Evolutionary conservation across 345 rosid species (phyloP), one percentile per base, ranked within the genome.

Genomic region (Citrus sinensis): DNA sequence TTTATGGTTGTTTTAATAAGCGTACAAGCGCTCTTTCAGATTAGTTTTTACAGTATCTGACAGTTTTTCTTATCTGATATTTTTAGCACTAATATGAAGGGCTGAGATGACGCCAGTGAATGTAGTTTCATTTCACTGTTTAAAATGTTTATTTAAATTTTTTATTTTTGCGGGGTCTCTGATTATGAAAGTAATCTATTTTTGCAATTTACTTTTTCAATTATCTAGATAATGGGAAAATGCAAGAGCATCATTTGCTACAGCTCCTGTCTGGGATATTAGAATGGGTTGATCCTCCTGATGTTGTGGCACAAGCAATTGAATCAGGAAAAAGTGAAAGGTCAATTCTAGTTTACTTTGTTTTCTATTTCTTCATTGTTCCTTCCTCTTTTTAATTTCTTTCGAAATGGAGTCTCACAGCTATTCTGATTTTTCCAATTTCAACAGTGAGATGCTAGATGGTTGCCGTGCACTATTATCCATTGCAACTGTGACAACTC

Each of bases 401-500:
- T 55, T 77, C 49, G 40, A 20, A 13, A 22, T 74, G 70, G 82
- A 68, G 60, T 78, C 80, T 77, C 56, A 74, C 25, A 54, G 42
- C 83, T 39, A 25, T 71, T 72, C 56, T 85, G 70, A 75, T 83
- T 67, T 80, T 76, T 51, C 84, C 66, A 19, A 16, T 54, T 54
- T 54, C 58, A 16, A 54, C 90, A 96, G 99, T 86, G 99, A 96
- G 90, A 83, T 96, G 93, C 90, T 94, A 68, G 99, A 96, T 86
- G 98, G 99, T 75, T 96, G 98, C 83, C 99, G 99, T 64, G 97
- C 97, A 70, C 83, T 96, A 81, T 84, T 92, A 79, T 91, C 95
- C 67, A 86, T 96, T 74, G 97, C 92, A 81, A 92, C 91, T 69
- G 95, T 94, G 62, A 91, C 92, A 60, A 82, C 83, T 63, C 91